Conservation (phyloP, 176 grass and related monocot genomes). For the Neostapfia colusana region DNA sequence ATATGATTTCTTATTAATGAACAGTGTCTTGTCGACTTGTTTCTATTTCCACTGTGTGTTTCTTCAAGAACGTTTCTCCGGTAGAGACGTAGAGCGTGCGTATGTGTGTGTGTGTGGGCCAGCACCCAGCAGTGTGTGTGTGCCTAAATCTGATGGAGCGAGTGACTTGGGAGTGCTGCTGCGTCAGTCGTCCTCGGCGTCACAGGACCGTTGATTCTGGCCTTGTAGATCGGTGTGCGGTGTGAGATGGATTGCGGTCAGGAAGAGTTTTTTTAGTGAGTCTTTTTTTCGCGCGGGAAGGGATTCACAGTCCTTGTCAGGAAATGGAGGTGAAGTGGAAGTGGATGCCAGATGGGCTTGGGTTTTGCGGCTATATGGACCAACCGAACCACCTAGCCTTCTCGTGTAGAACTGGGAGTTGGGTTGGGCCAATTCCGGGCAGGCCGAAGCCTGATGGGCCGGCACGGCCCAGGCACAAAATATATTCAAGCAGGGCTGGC, state of each 20-base stretch:
- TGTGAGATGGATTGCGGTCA: not conserved
- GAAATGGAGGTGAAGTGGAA: not conserved
- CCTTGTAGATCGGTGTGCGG: conserved; percentile 7
- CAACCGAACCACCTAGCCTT: no score
- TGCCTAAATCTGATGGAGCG: not conserved
- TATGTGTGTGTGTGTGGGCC: no score
- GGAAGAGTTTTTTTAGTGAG: not conserved
- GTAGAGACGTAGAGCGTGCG: no score
- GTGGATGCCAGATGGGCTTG: not conserved
- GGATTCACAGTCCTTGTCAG: not conserved
- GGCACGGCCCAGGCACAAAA: no score
- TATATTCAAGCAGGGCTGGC: no score
- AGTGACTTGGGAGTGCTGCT: not conserved
- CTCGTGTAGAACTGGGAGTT: no score
- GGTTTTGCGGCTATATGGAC: conserved; percentile 29
- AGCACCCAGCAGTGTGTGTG: no score
- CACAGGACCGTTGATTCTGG: not conserved
- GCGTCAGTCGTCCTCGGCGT: conserved; percentile 4
- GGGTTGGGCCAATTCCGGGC: no score
- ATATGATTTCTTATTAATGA: not conserved
- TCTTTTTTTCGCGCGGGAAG: not conserved
- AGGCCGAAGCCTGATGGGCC: no score
- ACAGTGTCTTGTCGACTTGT: no score
- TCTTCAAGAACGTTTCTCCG: no score
- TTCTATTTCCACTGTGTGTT: no score